These are phyloP conservation scores for Sesbania bispinosa DNA, from an alignment of 306 rosid genomes.

Conservation along the genomic window DNA sequence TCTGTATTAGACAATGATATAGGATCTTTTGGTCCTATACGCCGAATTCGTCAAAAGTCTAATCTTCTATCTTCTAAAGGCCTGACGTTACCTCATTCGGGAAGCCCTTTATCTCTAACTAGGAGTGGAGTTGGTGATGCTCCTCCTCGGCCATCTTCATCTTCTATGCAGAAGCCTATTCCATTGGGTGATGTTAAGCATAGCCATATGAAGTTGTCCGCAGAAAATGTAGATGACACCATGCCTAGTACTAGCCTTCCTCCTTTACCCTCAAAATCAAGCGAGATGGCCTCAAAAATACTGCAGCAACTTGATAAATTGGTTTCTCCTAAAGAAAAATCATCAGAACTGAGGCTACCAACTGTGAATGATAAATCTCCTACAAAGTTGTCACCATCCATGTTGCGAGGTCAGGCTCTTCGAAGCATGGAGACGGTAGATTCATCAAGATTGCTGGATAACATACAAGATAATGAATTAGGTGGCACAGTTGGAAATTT, in stretches of 20 bases:
- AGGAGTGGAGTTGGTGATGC: slow-evolving; percentile 38
- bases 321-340: slow-evolving; percentile 68
- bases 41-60: slow-evolving; percentile 77
- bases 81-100: slow-evolving; percentile 44
- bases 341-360: slow-evolving; percentile 40
- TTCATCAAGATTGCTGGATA: slow-evolving; percentile 57
- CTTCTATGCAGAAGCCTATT: slow-evolving; percentile 45
- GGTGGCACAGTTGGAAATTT: slow-evolving; percentile 24
- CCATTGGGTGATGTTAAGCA: slow-evolving; percentile 34
- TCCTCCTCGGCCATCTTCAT: slow-evolving; percentile 37
- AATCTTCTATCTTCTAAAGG: slow-evolving; percentile 64
- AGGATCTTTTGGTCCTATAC: slow-evolving; percentile 74
- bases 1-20: slow-evolving; percentile 74
- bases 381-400: slow-evolving; percentile 66
- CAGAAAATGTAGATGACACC: slow-evolving; percentile 44
- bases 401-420: slow-evolving; percentile 84
- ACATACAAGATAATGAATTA: slow-evolving; percentile 18
- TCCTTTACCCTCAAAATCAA: slow-evolving; percentile 58
- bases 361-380: slow-evolving; percentile 52
- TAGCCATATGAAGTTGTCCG: slow-evolving; percentile 28
- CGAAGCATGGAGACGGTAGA: slow-evolving; percentile 76
- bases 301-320: slow-evolving; percentile 77
- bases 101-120: slow-evolving; percentile 31
- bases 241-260: slow-evolving; percentile 52
- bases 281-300: slow-evolving; percentile 82